Conservation (phyloP, 192 early-diverging fungal species). For the Coemansia sp. region DNA sequence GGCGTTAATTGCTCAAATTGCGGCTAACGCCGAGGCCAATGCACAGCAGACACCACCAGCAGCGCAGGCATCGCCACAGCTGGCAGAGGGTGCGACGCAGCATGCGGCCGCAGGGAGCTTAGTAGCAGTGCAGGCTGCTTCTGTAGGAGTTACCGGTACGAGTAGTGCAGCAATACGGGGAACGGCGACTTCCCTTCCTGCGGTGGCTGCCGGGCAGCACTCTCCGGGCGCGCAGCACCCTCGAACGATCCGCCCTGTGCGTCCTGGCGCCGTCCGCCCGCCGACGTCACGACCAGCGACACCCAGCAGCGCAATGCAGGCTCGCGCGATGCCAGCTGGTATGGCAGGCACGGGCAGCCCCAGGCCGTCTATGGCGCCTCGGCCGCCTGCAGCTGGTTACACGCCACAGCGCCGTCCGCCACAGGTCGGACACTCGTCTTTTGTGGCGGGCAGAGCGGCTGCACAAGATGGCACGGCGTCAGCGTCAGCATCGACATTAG, state of each 20-base stretch:
- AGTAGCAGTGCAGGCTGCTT: not conserved
- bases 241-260: conserved; percentile 17
- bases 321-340: conserved; percentile 1
- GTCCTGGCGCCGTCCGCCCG: conserved; percentile 7
- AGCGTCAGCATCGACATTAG: conserved; percentile 8
- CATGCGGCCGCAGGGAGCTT: not conserved
- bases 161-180: conserved; percentile 1
- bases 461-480: conserved; percentile 4
- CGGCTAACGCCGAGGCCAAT: conserved; percentile 25
- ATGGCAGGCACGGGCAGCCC: not conserved
- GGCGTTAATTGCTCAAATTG: conserved; percentile 42
- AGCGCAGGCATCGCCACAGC: not conserved
- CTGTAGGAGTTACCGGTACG: not conserved
- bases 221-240: not conserved
- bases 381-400: not conserved
- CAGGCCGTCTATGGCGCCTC: not conserved
- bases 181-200: not conserved
- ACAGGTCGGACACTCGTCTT: not conserved
- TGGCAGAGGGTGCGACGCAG: not conserved
- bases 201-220: conserved; percentile 10
- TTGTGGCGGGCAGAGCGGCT: conserved; percentile 2
- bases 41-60: conserved; percentile 14
- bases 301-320: not conserved
- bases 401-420: conserved; percentile 11
- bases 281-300: conserved; percentile 7